Evolutionary conservation across 441 rosid species (phyloP).

Genomic region (Pelargonium citronellum): DNA sequence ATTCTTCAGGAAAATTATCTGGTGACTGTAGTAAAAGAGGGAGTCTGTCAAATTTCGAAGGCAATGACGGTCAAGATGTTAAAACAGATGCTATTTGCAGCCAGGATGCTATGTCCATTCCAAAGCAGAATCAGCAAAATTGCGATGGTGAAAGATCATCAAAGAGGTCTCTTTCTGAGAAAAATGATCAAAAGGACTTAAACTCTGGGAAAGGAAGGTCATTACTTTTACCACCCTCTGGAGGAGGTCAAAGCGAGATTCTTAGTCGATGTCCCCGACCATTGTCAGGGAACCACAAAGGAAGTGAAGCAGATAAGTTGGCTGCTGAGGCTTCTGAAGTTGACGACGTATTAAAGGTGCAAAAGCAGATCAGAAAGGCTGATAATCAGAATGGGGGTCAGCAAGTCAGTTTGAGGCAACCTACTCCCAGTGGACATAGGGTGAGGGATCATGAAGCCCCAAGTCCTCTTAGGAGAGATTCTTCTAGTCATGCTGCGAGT

Average conservation of each 20-base stretch:
- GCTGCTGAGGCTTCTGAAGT: conserved; percentile 29
- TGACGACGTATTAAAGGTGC: conserved; percentile 36
- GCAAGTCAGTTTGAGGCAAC: conserved; percentile 35
- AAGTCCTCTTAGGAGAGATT: conserved; percentile 69
- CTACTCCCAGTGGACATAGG: conserved; percentile 48
- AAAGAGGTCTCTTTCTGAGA: conserved; percentile 22
- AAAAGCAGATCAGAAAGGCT: conserved; percentile 39
- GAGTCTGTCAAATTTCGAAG: conserved; percentile 30
- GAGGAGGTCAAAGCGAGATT: conserved; percentile 41
- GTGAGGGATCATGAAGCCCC: conserved; percentile 48
- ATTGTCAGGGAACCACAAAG: conserved; percentile 33
- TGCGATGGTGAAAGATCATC: conserved; percentile 30
- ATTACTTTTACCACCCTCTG: conserved; percentile 38
- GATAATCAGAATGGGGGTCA: conserved; percentile 46
- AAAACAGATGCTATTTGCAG: conserved; percentile 28
- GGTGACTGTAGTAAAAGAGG: conserved; percentile 42
- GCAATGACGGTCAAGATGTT: conserved; percentile 37
- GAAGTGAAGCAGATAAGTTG: conserved; percentile 26
- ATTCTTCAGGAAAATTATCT: conserved; percentile 30
- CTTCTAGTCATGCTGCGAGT: conserved; percentile 60
- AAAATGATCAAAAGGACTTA: conserved; percentile 35
- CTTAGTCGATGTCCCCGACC: conserved; percentile 24
- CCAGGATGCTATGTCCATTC: conserved; percentile 17
- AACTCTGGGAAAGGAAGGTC: conserved; percentile 21
- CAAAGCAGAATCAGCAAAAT: conserved; percentile 42